Conservation (phyloP, 306 rosid species). For the Castanea sativa region DNA sequence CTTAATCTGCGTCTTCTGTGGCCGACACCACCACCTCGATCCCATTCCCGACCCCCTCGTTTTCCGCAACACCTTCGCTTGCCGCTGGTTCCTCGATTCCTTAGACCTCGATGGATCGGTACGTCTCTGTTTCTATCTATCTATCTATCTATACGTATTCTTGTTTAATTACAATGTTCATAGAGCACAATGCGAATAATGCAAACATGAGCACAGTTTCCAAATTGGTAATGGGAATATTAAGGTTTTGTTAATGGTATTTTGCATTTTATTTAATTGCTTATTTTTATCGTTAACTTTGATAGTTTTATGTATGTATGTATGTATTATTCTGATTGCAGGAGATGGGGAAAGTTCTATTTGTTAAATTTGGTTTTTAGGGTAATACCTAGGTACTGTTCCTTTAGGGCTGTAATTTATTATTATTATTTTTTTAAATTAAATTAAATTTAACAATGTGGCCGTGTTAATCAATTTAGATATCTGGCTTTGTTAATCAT, state of each 20-base stretch:
- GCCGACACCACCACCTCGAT: conserved; percentile 48
- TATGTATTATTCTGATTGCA: neutral
- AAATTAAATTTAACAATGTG: no score
- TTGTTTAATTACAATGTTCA: no score
- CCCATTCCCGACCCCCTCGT: conserved; percentile 75
- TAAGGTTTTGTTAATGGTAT: neutral
- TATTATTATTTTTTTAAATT: no score
- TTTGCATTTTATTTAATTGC: neutral
- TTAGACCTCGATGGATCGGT: conserved; percentile 81
- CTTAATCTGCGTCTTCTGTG: conserved; percentile 70
- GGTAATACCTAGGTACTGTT: no score
- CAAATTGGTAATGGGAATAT: neutral
- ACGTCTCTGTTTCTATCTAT: neutral
- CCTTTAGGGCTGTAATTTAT: no score
- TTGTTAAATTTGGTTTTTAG: neutral
- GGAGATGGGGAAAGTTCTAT: neutral
- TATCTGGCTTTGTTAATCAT: no score
- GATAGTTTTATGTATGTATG: no score
- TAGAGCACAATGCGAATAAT: neutral
- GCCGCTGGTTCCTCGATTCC: conserved; percentile 73
- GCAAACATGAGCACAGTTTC: neutral
- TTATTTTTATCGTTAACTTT: neutral
- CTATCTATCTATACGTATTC: no score
- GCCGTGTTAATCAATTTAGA: no score
- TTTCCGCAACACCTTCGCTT: conserved; percentile 63